Evolutionary conservation across 257 asterid species (phyloP).

Genomic region (Mentha longifolia): DNA sequence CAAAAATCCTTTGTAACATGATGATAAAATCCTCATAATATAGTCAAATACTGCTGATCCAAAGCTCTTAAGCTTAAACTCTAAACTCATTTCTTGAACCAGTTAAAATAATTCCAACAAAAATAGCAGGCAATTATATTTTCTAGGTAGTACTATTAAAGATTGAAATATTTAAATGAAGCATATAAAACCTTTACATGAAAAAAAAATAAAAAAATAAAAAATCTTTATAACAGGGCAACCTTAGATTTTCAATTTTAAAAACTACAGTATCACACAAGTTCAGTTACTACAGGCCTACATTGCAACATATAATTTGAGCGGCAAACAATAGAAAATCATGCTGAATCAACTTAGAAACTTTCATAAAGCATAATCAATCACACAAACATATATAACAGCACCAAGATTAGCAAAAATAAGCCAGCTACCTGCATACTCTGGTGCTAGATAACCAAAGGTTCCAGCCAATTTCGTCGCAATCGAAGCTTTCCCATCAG

Average conservation of each 20-base stretch:
- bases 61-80: neutral
- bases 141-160: neutral
- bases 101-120: neutral
- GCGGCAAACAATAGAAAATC: neutral
- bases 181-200: neutral
- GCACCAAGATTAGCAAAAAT: neutral
- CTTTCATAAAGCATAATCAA: neutral
- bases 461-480: slow-evolving; percentile 88
- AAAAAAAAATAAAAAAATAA: neutral
- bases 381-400: neutral
- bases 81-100: neutral
- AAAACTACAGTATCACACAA: neutral
- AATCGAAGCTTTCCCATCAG: slow-evolving; percentile 80
- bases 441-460: slow-evolving; percentile 89
- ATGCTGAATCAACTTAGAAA: neutral
- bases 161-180: neutral
- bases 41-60: neutral
- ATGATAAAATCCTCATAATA: neutral
- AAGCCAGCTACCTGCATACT: slow-evolving; percentile 58
- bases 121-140: neutral
- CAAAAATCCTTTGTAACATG: neutral
- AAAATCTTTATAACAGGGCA: neutral
- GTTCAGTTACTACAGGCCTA: neutral
- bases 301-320: neutral
- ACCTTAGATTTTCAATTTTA: neutral